Conservation (phyloP, 2,329 filamentous ascomycete genomes). For the Neonectria sp. region DNA sequence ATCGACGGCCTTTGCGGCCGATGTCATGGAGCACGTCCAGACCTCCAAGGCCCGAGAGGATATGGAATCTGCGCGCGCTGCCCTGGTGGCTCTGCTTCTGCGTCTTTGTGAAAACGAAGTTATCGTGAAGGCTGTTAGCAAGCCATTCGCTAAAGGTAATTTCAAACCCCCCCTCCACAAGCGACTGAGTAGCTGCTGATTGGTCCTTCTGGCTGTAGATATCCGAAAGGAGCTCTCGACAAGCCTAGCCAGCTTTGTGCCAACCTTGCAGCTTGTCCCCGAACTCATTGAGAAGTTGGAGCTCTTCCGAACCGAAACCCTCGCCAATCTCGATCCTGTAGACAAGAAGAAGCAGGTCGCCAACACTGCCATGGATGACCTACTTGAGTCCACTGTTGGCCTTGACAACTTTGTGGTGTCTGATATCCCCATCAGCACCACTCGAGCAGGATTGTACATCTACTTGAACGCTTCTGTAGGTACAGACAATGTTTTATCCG, state of each 20-base stretch:
- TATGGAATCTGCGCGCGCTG: conserved; percentile 73
- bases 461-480: conserved; percentile 86
- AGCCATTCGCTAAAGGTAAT: conserved; percentile 67
- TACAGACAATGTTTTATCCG: background rate
- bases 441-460: conserved; percentile 86
- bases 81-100: conserved; percentile 75
- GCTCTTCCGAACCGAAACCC: conserved; percentile 69
- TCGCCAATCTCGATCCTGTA: conserved; percentile 68
- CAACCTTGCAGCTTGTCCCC: conserved; percentile 70
- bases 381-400: conserved; percentile 70
- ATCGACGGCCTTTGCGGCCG: conserved; percentile 63
- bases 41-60: conserved; percentile 66
- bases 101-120: conserved; percentile 72
- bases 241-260: conserved; percentile 68
- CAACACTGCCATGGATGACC: conserved; percentile 68
- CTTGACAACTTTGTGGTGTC: conserved; percentile 69
- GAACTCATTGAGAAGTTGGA: conserved; percentile 69
- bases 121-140: conserved; percentile 68
- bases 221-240: conserved; percentile 65
- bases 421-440: conserved; percentile 81
- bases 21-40: conserved; percentile 63
- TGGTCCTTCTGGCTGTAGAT: conserved; percentile 50
- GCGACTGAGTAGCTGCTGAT: background rate
- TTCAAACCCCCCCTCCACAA: conserved; percentile 7
- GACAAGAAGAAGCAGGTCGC: conserved; percentile 67